Base-by-base conservation (phyloP, 148 eudicot genomes). In the Cornus controversa region DNA sequence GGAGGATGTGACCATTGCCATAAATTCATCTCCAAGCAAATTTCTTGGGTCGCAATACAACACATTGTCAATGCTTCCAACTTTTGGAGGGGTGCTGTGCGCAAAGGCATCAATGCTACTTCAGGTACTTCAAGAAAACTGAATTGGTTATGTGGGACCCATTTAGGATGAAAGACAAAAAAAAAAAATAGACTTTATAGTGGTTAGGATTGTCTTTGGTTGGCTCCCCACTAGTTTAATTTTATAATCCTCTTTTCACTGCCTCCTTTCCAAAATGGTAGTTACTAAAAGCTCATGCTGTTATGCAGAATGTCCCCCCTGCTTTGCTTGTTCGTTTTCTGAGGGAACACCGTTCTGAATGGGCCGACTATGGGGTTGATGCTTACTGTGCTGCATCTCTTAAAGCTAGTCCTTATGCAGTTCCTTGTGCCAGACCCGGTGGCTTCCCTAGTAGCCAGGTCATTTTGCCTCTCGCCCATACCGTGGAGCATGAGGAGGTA, bases 91-190 rank as follows among this genome's bases (percentile, higher is more conserved):
- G 64, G 87, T 90, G 60, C 81, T 90, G 13, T 90, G 93, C 75
- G 93, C 93, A 75, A 84, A 86, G 70, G 90, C 93, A 75, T 87
- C 93, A 11, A 90, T 90, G 91, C 88, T 90, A 74, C 86, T 90
- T 47, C 89, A 90, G 90, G 93, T 90, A 75, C 34, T 54, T 75
- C 16, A 54, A 47, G 20, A 50, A 40, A 40, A 50, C 3, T 47
- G 5, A 65, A 42, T 27, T 60, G 24, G 71, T 25, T 40, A 9
- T 5, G 62, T 75, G 63, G 18, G 6, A 31, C 64, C 47, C 4
- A 23, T 16, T 64, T 47, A n/a, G 22, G 64, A 53, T 16, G 53
- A 6, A 57, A 65, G 13, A 24, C 6, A 8, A 4, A 40, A 40
- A 40, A 40, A 40, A 40, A 40, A 40, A 40, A 31, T n/a, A 8